These are phyloP conservation scores for Globisporangium paddicum DNA, from an alignment of 352 stramenopile genomes.

Conservation along the genomic window DNA sequence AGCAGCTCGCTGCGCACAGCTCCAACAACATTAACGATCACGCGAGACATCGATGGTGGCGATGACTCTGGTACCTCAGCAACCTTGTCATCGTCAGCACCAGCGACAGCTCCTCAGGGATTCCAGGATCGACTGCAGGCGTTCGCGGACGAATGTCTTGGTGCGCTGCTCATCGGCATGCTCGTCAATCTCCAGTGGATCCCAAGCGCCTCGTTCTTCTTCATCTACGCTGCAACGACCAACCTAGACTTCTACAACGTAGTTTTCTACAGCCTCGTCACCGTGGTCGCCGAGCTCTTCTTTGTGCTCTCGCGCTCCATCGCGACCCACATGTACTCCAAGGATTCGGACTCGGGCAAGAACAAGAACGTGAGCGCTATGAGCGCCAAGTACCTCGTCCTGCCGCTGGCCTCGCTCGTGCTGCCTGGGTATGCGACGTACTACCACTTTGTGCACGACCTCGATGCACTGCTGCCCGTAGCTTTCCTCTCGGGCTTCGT, in stretches of 20 bases:
- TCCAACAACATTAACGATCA: slow-evolving; percentile 4
- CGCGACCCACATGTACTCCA: slow-evolving; percentile 51
- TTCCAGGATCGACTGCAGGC: slow-evolving; percentile 31
- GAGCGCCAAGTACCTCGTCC: slow-evolving; percentile 51
- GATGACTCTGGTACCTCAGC: not conserved
- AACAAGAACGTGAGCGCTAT: slow-evolving; percentile 40
- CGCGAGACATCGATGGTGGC: not conserved
- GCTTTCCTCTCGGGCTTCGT: slow-evolving; percentile 39
- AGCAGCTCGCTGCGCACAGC: slow-evolving; percentile 11
- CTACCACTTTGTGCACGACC: slow-evolving; percentile 43
- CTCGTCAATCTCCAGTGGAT: slow-evolving; percentile 71
- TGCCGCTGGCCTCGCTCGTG: slow-evolving; percentile 27
- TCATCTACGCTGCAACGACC: slow-evolving; percentile 47
- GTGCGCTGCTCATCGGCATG: slow-evolving; percentile 35
- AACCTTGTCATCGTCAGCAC: slow-evolving; percentile 6
- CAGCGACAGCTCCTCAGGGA: not conserved
- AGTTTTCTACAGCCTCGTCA: slow-evolving; percentile 34
- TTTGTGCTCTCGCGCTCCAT: slow-evolving; percentile 58
- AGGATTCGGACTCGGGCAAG: slow-evolving; percentile 49
- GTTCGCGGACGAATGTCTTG: slow-evolving; percentile 54
- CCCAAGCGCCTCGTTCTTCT: slow-evolving; percentile 42
- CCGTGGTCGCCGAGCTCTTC: slow-evolving; percentile 36
- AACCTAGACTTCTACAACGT: slow-evolving; percentile 30
- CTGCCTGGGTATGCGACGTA: slow-evolving; percentile 45
- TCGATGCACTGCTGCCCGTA: slow-evolving; percentile 39